Percentiles rank a stretch among this genome's conserved stretches.
Conservation (phyloP, 352 stramenopile species). For the Phytophthora tentaculata region DNA sequence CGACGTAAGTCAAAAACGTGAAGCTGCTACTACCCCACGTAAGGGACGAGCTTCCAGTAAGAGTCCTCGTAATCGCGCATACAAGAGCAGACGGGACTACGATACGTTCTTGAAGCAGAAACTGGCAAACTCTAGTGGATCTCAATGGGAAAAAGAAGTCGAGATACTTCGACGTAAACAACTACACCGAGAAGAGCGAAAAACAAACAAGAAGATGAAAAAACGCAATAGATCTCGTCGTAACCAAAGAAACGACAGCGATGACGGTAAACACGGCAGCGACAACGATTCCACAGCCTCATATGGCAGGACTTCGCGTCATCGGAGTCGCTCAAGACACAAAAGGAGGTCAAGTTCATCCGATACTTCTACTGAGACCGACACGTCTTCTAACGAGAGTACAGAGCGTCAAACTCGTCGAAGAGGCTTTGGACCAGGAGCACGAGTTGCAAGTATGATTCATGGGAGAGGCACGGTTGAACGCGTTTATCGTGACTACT, state of each 20-base stretch:
- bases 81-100: constrained; percentile 50
- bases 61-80: constrained; percentile 40
- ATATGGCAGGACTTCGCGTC: constrained; percentile 6
- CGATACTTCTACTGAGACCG: constrained; percentile 25
- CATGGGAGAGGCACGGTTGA: constrained; percentile 60
- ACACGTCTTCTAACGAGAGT: constrained; percentile 27
- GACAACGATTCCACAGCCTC: constrained; percentile 21
- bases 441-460: constrained; percentile 48
- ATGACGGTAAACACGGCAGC: constrained; percentile 21
- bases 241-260: constrained; percentile 22
- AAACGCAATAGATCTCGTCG: constrained; percentile 7
- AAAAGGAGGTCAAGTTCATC: constrained; percentile 14
- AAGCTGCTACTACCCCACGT: not conserved
- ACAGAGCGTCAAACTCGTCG: not conserved
- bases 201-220: constrained; percentile 5
- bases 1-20: not conserved
- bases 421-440: constrained; percentile 52
- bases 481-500: constrained; percentile 68
- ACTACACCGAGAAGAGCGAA: constrained; percentile 17
- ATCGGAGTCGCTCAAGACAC: constrained; percentile 8
- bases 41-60: constrained; percentile 5
- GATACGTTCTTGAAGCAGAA: constrained; percentile 49
- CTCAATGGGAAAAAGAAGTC: constrained; percentile 35
- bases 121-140: constrained; percentile 10
- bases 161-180: constrained; percentile 26